phyloP scores from a whole-genome alignment of 2,329 filamentous ascomycete genomes.

The Curvularia sp. region DNA sequence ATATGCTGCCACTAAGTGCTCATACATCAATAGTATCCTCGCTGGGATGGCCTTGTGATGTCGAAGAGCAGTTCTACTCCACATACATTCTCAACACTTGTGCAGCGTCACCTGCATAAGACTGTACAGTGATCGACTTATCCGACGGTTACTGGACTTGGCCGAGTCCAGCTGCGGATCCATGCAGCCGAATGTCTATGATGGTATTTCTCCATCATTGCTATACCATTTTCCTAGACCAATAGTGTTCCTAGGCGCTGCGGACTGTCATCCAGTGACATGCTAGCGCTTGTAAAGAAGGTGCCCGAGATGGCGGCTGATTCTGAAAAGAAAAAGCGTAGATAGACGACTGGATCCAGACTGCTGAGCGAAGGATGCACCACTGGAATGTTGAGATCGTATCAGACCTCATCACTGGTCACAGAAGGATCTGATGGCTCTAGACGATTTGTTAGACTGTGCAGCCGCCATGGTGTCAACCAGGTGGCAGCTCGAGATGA shows the following conservation, averaged over 20 bases:
- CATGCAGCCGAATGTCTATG: constrained; percentile 4
- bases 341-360: not conserved
- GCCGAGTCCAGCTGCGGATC: constrained; percentile 3
- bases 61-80: constrained; percentile 1
- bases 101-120: not conserved
- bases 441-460: not conserved
- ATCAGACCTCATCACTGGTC: not conserved
- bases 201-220: not conserved
- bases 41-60: constrained; percentile 6
- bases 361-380: not conserved
- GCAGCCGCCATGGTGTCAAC: too few relatives aligned
- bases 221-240: not conserved
- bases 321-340: not conserved
- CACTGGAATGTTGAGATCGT: not conserved
- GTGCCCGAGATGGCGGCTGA: not conserved
- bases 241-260: too few relatives aligned
- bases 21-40: not conserved
- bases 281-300: not conserved
- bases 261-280: not conserved
- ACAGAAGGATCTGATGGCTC: not conserved
- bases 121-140: constrained; percentile 1
- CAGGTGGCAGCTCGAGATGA: too few relatives aligned
- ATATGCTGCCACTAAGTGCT: not conserved
- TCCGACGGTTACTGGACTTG: not conserved
- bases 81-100: not conserved